Evolutionary conservation across 1,284 basidiomycete genomes (phyloP).

Genomic region (Coniophora puteana): DNA sequence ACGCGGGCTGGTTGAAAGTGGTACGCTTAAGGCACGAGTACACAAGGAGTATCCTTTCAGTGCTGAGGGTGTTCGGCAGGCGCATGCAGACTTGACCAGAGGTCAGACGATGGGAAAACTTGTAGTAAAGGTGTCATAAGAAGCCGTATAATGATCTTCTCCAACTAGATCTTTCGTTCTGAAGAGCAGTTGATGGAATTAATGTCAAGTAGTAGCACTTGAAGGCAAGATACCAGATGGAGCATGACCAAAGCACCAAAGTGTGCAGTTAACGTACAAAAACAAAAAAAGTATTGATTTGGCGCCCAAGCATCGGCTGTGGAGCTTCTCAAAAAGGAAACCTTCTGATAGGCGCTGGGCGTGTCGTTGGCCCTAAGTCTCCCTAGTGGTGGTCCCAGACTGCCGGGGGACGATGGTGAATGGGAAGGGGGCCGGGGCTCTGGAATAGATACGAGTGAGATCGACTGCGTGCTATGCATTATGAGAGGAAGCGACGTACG

Average conservation of each 20-base stretch:
- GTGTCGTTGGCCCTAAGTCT: too few species aligned
- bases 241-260: too few species aligned
- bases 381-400: slow-evolving; percentile 8
- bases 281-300: too few species aligned
- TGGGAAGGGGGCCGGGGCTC: slow-evolving; percentile 23
- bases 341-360: too few species aligned
- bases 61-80: slow-evolving; percentile 72
- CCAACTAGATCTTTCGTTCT: too few species aligned
- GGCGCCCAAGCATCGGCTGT: too few species aligned
- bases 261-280: too few species aligned
- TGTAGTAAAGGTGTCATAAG: slow-evolving; percentile 69
- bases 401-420: slow-evolving; percentile 21
- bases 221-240: too few species aligned
- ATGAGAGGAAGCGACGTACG: slow-evolving; percentile 10
- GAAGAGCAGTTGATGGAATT: too few species aligned
- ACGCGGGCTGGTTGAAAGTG: slow-evolving; percentile 59
- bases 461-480: neutral
- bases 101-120: slow-evolving; percentile 84
- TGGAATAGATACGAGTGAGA: neutral
- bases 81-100: slow-evolving; percentile 78
- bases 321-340: too few species aligned
- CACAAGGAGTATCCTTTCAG: slow-evolving; percentile 84
- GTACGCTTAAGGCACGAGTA: slow-evolving; percentile 67
- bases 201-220: too few species aligned
- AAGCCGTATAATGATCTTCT: slow-evolving; percentile 11